A percentile compares a stretch with the other conserved stretches of the same genome.
Conservation (phyloP, 164 flowering plant genomes). For the Aristolochia californica region DNA sequence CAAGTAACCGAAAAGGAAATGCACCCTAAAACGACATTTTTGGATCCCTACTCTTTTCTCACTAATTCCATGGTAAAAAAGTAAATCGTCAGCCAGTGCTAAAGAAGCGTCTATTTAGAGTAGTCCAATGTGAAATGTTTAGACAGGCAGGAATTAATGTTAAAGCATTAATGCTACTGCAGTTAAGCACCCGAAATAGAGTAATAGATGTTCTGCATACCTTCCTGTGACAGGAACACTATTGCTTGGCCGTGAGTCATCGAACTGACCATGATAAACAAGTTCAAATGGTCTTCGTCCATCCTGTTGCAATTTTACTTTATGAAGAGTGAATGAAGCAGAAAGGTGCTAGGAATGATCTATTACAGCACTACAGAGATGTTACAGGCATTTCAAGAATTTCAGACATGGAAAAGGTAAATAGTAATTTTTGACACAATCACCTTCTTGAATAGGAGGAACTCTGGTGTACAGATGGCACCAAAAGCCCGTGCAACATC, state of each 20-base stretch:
- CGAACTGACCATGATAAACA: slow-evolving; percentile 91
- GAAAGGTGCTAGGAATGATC: not conserved
- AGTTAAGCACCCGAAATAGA: not conserved
- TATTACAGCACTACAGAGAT: not conserved
- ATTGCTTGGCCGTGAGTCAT: slow-evolving; percentile 85
- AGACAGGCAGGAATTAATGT: not conserved
- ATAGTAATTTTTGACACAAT: not conserved
- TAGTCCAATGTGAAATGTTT: no score
- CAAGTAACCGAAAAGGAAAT: no score
- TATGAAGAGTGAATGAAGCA: not conserved
- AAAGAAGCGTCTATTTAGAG: no score
- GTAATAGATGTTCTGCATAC: slow-evolving; percentile 14
- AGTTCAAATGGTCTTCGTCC: slow-evolving; percentile 89
- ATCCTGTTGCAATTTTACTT: slow-evolving; percentile 39
- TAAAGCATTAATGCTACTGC: not conserved
- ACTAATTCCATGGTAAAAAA: no score
- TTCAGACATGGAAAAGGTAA: no score
- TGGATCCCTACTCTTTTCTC: no score
- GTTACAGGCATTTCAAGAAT: not conserved
- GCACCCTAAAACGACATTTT: no score
- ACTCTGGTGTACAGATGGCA: slow-evolving; percentile 90
- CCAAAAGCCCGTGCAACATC: slow-evolving; percentile 77
- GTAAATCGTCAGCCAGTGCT: no score
- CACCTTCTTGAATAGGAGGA: slow-evolving; percentile 84
- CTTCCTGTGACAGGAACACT: slow-evolving; percentile 71